Evolutionary conservation across 805 yeast species (phyloP), one percentile per base, ranked within the genome.

Genomic region (Maudiozyma bulderi): DNA sequence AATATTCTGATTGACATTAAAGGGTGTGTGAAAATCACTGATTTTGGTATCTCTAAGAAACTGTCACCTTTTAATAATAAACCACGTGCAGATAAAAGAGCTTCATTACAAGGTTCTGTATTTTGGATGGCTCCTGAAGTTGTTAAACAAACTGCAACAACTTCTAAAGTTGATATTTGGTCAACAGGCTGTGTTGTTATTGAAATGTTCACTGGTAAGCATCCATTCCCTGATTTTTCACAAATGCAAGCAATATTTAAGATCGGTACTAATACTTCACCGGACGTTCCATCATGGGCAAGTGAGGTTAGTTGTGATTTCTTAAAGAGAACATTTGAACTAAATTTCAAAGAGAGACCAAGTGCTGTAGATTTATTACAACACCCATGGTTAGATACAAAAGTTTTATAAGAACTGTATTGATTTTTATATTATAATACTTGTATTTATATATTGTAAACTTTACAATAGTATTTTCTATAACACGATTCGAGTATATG

Each of bases 111-210:
- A 66, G 99, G 99, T 0, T 87, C 96, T 0, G 89, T 91, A 0
- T 93, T 84, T 62, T 93, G 99, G 98, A 93, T 93, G 99, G 98
- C 99, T 0, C 99, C 99, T 0, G 99, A 93, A 64, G 98, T 93
- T 8, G 98, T 93, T 14, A 87, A 89, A 59, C 97, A 90, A 61
- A 82, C 86, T 1, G 86, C 89, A 0, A 86, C 91, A 47, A 91
- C 98, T 1, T 82, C 84, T 38, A 88, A 87, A 65, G 95, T 96
- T 0, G 99, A 93, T 64, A 88, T 93, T 29, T 93, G 99, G 99
- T 87, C 96, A 0, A 84, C 95, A 8, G 99, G 98, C 0, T 93
- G 98, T 65, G 75, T 93, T 29, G 78, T 91, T 11, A 82, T 93
- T 34, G 99, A 93, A 66, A 89, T 93, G 95, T 82, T 87, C 58